Percentiles rank a stretch among this genome's conserved stretches.
Conservation (phyloP, 2,329 filamentous ascomycete genomes). For the Penicillium corylophilum region DNA sequence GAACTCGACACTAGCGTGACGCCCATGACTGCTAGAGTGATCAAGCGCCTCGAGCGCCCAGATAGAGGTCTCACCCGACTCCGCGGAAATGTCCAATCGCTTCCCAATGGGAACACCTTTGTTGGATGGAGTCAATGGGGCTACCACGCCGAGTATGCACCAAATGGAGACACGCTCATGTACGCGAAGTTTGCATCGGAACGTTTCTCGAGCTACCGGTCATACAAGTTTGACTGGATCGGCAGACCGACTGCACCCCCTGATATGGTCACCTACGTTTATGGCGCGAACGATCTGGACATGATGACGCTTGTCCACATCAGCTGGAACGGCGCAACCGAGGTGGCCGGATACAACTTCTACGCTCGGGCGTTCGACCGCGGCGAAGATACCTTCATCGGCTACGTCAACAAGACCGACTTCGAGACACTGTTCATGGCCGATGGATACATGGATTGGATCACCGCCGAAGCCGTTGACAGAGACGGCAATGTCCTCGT, state of each 20-base stretch:
- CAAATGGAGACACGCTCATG: constrained; percentile 28
- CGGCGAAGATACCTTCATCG: constrained; percentile 26
- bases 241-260: constrained; percentile 30
- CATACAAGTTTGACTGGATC: constrained; percentile 36
- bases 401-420: constrained; percentile 30
- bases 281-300: constrained; percentile 19
- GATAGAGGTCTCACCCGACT: constrained; percentile 28
- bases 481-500: constrained; percentile 25
- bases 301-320: constrained; percentile 30
- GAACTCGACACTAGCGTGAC: constrained; percentile 19
- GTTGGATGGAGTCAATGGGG: constrained; percentile 32
- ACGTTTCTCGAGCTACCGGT: constrained; percentile 36
- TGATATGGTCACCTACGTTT: constrained; percentile 24
- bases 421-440: constrained; percentile 40
- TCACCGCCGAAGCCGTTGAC: constrained; percentile 33
- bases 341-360: constrained; percentile 33
- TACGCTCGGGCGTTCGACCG: constrained; percentile 24
- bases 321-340: constrained; percentile 38
- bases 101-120: constrained; percentile 34
- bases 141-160: constrained; percentile 30
- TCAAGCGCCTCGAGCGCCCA: constrained; percentile 29
- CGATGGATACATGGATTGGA: constrained; percentile 32
- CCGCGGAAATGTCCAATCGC: constrained; percentile 32
- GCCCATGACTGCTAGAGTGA: constrained; percentile 25
- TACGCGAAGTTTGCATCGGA: constrained; percentile 31